Evolutionary conservation across 2,329 filamentous ascomycete genomes (phyloP), one percentile per base, ranked within the genome.

Genomic region (Neonectria faginata): DNA sequence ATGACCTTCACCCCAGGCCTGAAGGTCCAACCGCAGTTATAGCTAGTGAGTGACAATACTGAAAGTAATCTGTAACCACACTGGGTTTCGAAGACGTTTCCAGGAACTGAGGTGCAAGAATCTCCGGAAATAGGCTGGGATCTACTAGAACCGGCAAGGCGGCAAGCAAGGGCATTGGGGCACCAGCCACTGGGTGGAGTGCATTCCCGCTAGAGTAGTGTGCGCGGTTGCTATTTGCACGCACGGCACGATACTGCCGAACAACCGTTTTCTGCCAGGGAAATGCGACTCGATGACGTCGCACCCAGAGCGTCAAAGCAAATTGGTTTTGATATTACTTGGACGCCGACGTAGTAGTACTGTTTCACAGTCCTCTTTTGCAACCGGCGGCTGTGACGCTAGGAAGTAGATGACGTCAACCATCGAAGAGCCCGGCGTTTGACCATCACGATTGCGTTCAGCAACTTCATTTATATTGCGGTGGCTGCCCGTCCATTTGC

Each of bases 341-440:
- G 20, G 36, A 39, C 5, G 14, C 7, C 36, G 16, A 39, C 36
- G 36, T n/a, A 1, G 29, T 12, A 36, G 16, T 27, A 48, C 39
- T 27, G 56, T 42, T 55, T 39, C 9, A 39, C 27, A 16, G 48
- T 55, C 33, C 22, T 39, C 36, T 8, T 39, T n/a, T 39, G 6
- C 36, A 16, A 14, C 7, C 5, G 0, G 6, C 6, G 36, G 14
- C 36, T n/a, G 14, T n/a, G 36, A 39, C 36, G 16, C 36, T 39
- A 39, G 36, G 5, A 55, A 55, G 52, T 55, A 52, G 51, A 54
- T 61, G 58, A 61, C 58, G 58, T 61, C 58, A 56, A 56, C 20
- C 25, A 55, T 42, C 22, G 4, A 4, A 42, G 39, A 42, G 39
- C 9, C 16, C 11, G n/a, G 5, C 9, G 51, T n/a, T 47, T 31